A percentile compares a stretch with the other conserved stretches of the same genome.
These are phyloP conservation scores for Mucor lusitanicus DNA, from an alignment of 371 early-diverging fungal species.

Conservation along the genomic window DNA sequence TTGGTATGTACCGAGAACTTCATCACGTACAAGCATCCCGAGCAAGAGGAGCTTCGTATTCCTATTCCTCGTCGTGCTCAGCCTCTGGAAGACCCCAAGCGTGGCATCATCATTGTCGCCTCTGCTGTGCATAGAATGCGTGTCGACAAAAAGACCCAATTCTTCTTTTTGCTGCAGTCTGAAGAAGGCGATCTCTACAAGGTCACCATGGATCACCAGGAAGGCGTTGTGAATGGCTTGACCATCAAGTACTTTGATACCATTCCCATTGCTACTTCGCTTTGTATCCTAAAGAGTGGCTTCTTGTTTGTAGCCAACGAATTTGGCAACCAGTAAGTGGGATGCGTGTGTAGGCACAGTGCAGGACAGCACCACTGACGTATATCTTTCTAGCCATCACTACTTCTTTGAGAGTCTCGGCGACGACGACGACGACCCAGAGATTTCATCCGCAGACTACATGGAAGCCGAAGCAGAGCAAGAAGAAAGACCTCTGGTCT, in stretches of 20 bases:
- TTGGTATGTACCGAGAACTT: slow-evolving; percentile 91
- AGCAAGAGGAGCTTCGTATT: slow-evolving; percentile 66
- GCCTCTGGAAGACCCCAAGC: slow-evolving; percentile 60
- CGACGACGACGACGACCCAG: slow-evolving; percentile 83
- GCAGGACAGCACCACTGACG: background rate
- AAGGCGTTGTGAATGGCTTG: slow-evolving; percentile 66
- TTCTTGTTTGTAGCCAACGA: slow-evolving; percentile 92
- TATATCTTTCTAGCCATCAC: slow-evolving; percentile 57
- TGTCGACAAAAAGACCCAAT: slow-evolving; percentile 74
- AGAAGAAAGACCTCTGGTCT: slow-evolving; percentile 56
- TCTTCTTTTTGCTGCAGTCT: slow-evolving; percentile 91
- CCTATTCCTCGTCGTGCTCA: slow-evolving; percentile 89
- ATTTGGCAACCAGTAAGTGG: slow-evolving; percentile 86
- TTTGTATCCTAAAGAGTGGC: slow-evolving; percentile 90
- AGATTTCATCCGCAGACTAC: slow-evolving; percentile 74
- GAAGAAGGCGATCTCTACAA: slow-evolving; percentile 96
- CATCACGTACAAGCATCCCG: slow-evolving; percentile 86
- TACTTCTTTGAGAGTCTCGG: slow-evolving; percentile 94
- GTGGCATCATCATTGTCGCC: slow-evolving; percentile 79
- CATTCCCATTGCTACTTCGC: slow-evolving; percentile 77
- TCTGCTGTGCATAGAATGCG: slow-evolving; percentile 92
- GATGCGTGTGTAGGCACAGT: background rate
- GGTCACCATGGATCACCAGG: slow-evolving; percentile 82
- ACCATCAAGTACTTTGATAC: slow-evolving; percentile 95
- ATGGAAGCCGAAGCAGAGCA: slow-evolving; percentile 58